A percentile compares a stretch with the other conserved stretches of the same genome.
phyloP scores from a whole-genome alignment of 2,329 filamentous ascomycete species.

The Allantophomopsis cytisporea region DNA sequence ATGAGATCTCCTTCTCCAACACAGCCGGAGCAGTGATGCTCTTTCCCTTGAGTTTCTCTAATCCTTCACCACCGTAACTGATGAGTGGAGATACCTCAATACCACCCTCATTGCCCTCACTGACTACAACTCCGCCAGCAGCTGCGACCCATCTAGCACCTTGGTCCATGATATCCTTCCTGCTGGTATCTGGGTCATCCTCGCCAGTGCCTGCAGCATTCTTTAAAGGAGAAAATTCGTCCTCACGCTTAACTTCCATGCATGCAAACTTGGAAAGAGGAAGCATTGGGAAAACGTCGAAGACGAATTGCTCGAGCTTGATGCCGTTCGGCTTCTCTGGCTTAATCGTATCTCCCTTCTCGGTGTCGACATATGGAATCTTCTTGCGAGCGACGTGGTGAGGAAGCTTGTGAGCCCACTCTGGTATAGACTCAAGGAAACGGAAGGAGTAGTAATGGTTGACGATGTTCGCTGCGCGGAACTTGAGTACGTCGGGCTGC shows the following conservation, averaged over 20 bases:
- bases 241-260: conserved; percentile 91
- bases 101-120: conserved; percentile 47
- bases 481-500: conserved; percentile 72
- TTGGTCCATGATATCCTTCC: conserved; percentile 77
- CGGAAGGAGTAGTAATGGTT: conserved; percentile 98
- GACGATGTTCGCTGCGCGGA: conserved; percentile 97
- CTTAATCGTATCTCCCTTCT: conserved; percentile 71
- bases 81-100: conserved; percentile 86
- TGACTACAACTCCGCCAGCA: conserved; percentile 63
- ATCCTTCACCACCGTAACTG: conserved; percentile 66
- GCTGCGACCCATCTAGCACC: conserved; percentile 75
- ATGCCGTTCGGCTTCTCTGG: conserved; percentile 93
- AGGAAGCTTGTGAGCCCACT: conserved; percentile 74
- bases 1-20: conserved; percentile 26
- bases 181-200: conserved; percentile 91
- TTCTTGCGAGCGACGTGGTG: conserved; percentile 98
- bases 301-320: conserved; percentile 98
- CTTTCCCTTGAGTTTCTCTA: conserved; percentile 40
- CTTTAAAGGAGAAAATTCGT: conserved; percentile 97
- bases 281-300: conserved; percentile 91
- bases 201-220: conserved; percentile 75
- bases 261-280: conserved; percentile 81
- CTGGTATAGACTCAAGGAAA: conserved; percentile 82
- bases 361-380: conserved; percentile 73
- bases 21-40: conserved; percentile 37